Evolutionary conservation across 345 rosid genomes (phyloP), one percentile per base, ranked within the genome.

Genomic region (Linum usitatissimum): DNA sequence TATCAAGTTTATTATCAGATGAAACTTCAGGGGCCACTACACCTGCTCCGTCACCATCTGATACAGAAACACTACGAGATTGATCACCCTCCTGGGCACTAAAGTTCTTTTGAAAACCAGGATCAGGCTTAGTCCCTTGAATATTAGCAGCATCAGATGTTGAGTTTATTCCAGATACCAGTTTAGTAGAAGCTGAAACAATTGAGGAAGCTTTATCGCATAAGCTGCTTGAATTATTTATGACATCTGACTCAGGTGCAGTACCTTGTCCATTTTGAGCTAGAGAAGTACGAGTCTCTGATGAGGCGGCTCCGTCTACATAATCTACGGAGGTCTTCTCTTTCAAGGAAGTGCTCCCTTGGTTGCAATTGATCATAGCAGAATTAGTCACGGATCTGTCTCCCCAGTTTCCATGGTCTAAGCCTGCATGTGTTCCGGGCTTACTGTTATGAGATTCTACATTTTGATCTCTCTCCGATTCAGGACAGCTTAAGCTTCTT

Each of bases 201-300:
- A 70, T 64, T 45, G 55, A 60, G 67, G 67, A 75, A 42, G 62
- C 34, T 18, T 71, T 73, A 55, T 68, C 76, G 23, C 42, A 59
- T 57, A 64, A 57, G 70, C 54, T 63, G 65, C 59, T 70, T 38
- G 20, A 68, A 60, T 61, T 66, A 62, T 65, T 69, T 36, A 70
- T 71, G 60, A 71, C 30, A 66, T 76, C 77, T n/a, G 79, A 65
- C 74, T 60, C 76, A 36, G 58, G 78, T 70, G 76, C 85, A 73
- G 59, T 59, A 70, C 62, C 74, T 40, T 70, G 70, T n/a, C 65
- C 75, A 56, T 58, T 74, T 42, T 76, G 58, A 81, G 63, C 65
- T 59, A 65, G 38, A 57, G 62, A 64, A 70, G 60, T 70, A 70
- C 65, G 63, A 59, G 73, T 62, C 59, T 73, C 81, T 59, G 70